Base-by-base conservation (phyloP, 129 eudicot species). In the Flaveria bidentis region DNA sequence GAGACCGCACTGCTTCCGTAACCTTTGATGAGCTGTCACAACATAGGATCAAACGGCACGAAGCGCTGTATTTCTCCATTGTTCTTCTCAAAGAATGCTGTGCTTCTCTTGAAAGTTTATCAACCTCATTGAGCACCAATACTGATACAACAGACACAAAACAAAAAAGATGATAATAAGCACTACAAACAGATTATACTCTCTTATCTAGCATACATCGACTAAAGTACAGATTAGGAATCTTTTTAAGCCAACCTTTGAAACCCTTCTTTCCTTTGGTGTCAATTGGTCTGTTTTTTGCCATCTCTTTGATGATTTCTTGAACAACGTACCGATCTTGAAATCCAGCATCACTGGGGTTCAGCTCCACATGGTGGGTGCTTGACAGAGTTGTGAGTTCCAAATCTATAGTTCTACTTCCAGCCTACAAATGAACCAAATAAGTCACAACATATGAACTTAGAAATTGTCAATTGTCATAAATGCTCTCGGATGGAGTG, bases 21-120 rank as follows among this genome's bases (percentile, higher is more conserved):
- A 93, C 98, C 76, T 85, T 93, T 23, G 98, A 93, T 18, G 98
- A 93, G 80, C 98, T 93, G 77, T 91, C 86, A 86, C 97, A 93
- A 74, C 98, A 93, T n/a, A 93, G 78, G 61, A 91, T 91, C 71
- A 93, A 84, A 22, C 96, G 91, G 57, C 98, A 93, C 0, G 97
- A 93, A 41, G 96, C 88, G 79, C 98, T 90, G 23, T 93, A 90
- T 72, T 93, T 93, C 87, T 93, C 98, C 98, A 93, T 93, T 62
- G 97, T 93, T 84, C 97, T 85, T 30, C 98, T 80, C 16, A 93
- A 85, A 67, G 98, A 90, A 74, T 93, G 98, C 44, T 93, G 98
- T 26, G 98, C 97, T 89, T 93, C 98, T 87, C 90, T 84, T 44
- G 98, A 93, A 65, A 93, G 92, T 78, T 87, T 93, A 88, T 93